These are phyloP conservation scores for Phytophthora nicotianae DNA, from an alignment of 352 stramenopile species.

Conservation along the genomic window DNA sequence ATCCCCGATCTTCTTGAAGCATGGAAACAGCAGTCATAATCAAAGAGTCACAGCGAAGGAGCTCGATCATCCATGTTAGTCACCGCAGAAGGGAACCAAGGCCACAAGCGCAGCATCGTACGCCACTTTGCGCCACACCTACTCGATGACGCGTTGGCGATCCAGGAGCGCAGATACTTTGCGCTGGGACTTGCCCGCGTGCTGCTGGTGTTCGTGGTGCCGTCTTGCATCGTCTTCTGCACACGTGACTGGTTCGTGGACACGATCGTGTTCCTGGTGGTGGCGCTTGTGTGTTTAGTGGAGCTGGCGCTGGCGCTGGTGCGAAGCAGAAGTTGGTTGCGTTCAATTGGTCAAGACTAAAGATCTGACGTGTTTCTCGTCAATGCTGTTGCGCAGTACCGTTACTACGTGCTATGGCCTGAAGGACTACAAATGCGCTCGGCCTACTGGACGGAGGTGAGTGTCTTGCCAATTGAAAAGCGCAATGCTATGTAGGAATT, in stretches of 20 bases:
- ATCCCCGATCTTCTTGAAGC: constrained; percentile 10
- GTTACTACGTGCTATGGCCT: constrained; percentile 71
- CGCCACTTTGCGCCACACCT: constrained; percentile 74
- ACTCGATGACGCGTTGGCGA: constrained; percentile 49
- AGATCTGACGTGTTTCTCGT: constrained; percentile 14
- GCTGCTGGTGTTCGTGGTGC: constrained; percentile 57
- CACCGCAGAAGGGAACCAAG: constrained; percentile 41
- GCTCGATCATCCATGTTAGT: constrained; percentile 30
- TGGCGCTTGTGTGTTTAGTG: constrained; percentile 52
- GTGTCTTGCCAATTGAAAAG: neutral
- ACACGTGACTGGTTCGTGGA: constrained; percentile 61
- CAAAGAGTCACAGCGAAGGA: constrained; percentile 14
- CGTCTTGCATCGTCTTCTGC: constrained; percentile 52
- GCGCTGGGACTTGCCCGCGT: constrained; percentile 55
- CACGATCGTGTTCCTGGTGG: constrained; percentile 68
- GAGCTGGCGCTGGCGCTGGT: constrained; percentile 60
- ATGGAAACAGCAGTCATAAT: constrained; percentile 3
- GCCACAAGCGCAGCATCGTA: constrained; percentile 76
- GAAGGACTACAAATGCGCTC: constrained; percentile 71
- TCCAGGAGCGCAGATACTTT: constrained; percentile 66
- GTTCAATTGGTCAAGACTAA: neutral
- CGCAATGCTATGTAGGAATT: neutral
- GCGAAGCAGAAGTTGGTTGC: constrained; percentile 11
- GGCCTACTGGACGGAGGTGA: constrained; percentile 78
- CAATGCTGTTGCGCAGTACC: constrained; percentile 47